These are phyloP conservation scores for Globisporangium yorkense DNA, from an alignment of 352 stramenopile species.

Conservation along the genomic window DNA sequence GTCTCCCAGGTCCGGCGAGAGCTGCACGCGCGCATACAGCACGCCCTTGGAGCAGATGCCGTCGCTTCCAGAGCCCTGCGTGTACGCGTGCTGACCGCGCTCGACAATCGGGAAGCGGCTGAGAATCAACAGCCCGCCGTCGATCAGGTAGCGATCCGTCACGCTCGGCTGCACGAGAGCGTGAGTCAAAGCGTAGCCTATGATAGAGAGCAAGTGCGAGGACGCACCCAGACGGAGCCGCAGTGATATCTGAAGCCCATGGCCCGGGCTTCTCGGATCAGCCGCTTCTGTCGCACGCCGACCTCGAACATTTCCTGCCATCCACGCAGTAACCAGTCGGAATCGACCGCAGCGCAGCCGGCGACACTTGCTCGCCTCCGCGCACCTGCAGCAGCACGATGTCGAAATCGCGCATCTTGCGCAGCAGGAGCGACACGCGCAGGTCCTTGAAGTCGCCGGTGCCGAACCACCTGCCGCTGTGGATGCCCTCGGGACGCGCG, in stretches of 20 bases:
- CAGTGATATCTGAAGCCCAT: conserved; percentile 75
- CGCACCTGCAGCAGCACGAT: conserved; percentile 58
- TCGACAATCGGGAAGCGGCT: conserved; percentile 78
- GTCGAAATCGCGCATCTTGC: conserved; percentile 69
- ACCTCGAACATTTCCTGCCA: conserved; percentile 76
- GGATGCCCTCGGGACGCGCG: conserved; percentile 64
- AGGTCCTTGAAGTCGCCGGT: conserved; percentile 73
- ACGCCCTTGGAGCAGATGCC: conserved; percentile 72
- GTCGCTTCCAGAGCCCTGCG: conserved; percentile 54
- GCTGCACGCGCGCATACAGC: conserved; percentile 69
- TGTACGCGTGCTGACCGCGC: conserved; percentile 51
- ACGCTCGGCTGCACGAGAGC: conserved; percentile 24
- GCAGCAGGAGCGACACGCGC: conserved; percentile 52
- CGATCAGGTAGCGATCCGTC: conserved; percentile 49
- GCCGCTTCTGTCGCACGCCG: conserved; percentile 43
- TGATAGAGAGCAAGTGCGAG: too few species aligned
- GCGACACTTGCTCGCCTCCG: background rate
- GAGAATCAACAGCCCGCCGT: conserved; percentile 75
- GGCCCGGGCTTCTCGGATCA: conserved; percentile 41
- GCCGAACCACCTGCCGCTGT: conserved; percentile 67
- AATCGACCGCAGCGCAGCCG: background rate
- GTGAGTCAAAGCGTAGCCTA: background rate
- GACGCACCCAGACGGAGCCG: conserved; percentile 52
- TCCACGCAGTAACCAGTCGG: background rate
- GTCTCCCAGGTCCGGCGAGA: conserved; percentile 59